Conservation (phyloP, 208 protist species). For the Trypanosoma mega region DNA sequence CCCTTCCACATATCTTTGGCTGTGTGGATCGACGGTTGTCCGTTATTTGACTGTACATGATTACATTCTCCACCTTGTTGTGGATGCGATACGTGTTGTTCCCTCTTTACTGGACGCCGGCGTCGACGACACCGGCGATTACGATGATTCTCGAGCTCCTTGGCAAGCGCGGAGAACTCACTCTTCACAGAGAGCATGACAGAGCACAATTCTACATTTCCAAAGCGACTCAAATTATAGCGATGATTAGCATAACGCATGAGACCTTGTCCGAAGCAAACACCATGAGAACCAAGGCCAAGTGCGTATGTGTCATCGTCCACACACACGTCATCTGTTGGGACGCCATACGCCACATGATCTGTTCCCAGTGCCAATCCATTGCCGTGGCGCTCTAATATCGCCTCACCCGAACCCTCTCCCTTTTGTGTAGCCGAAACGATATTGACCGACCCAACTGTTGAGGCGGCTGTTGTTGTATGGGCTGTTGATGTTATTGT, state of each 20-base stretch:
- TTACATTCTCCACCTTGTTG: too few relatives aligned
- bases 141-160: constrained; percentile 12
- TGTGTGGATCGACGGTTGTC: too few relatives aligned
- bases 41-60: too few relatives aligned
- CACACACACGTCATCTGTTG: constrained; percentile 46
- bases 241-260: constrained; percentile 88
- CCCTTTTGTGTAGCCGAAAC: too few relatives aligned
- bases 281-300: constrained; percentile 58
- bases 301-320: constrained; percentile 83
- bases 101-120: constrained; percentile 2
- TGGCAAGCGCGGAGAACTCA: constrained; percentile 39
- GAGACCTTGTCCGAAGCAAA: constrained; percentile 81
- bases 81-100: too few relatives aligned
- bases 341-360: constrained; percentile 10
- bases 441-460: too few relatives aligned
- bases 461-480: too few relatives aligned
- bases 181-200: constrained; percentile 73
- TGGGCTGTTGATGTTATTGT: too few relatives aligned
- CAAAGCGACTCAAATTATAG: constrained; percentile 81
- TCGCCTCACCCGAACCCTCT: too few relatives aligned
- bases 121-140: background rate
- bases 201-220: constrained; percentile 84
- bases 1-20: too few relatives aligned
- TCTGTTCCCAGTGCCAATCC: constrained; percentile 2
- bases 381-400: too few relatives aligned